These are phyloP conservation scores for Helianthus tuberosus DNA, from an alignment of 129 eudicot species.

Conservation along the genomic window DNA sequence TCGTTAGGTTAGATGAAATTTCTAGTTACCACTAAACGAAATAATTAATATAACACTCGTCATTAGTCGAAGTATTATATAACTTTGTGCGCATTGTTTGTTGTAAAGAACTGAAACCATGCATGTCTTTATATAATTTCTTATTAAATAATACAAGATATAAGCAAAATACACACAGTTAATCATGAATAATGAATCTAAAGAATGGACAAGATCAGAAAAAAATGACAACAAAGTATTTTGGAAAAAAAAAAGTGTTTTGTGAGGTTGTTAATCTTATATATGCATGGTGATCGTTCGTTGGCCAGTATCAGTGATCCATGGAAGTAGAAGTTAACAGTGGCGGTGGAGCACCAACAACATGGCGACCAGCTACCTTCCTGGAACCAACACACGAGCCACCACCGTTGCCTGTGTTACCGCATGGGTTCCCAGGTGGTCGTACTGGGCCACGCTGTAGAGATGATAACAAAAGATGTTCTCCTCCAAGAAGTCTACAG, in stretches of 20 bases:
- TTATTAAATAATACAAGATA: not conserved
- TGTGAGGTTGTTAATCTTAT: not conserved
- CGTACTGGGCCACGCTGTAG: not conserved
- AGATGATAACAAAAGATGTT: constrained; percentile 33
- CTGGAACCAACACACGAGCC: constrained; percentile 28
- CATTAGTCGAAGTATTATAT: no score
- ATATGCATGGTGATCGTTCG: not conserved
- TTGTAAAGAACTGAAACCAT: not conserved
- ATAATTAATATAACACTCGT: no score
- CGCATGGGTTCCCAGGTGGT: constrained; percentile 37
- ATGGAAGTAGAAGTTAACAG: not conserved
- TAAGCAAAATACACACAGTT: not conserved
- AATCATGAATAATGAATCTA: not conserved
- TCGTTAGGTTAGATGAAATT: no score
- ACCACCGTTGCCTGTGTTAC: constrained; percentile 33
- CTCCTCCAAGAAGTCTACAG: constrained; percentile 39
- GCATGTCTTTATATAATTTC: not conserved
- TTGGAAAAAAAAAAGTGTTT: not conserved
- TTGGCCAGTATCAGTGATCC: not conserved
- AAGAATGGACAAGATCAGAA: not conserved
- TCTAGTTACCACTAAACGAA: no score
- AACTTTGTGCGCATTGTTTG: not conserved
- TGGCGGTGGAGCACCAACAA: not conserved
- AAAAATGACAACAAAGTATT: not conserved
- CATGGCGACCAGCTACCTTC: constrained; percentile 30